Evolutionary conservation across 23 red algal genomes (phyloP), one percentile per base, ranked within the genome.

Genomic region (Gracilaria domingensis): DNA sequence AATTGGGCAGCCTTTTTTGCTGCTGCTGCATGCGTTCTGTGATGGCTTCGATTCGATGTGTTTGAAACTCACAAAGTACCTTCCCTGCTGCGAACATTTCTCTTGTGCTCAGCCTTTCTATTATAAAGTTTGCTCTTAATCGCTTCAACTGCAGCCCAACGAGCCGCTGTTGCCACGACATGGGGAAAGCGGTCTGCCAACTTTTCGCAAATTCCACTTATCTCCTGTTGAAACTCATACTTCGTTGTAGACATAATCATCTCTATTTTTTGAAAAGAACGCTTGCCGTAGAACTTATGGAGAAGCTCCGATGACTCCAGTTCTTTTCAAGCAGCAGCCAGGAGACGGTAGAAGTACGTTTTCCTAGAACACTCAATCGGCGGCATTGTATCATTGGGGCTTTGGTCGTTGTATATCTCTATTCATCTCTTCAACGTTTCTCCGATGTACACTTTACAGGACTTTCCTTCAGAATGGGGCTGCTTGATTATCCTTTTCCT

Each of bases 141-240:
- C 5, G 21, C 59, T 18, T 64, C 59, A 64, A 12, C 5, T 30
- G 59, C 8, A 8, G 59, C 59, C 59, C 59, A 64, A 28, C 7
- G 59, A 64, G 7, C 59, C n/a, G n/a, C n/a, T n/a, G n/a, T n/a
- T n/a, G n/a, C n/a, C n/a, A n/a, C n/a, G n/a, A n/a, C n/a, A n/a
- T 64, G 59, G 7, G 59, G 59, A 64, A 64, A 64, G 7, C 4
- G 7, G 8, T 64, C 59, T 64, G 59, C 59, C 21, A 64, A 18
- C 4, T 20, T 64, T 18, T 64, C 5, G 28, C 59, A 64, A 28
- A 64, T 64, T 18, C 59, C 5, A n/a, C 59, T 6, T 4, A 30
- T n/a, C 59, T 64, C 59, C 21, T 64, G 21, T 20, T 64, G 59
- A 18, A 64, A 64, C 59, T 64, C 59, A 20, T 64, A 64, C 59